Base-by-base conservation (phyloP, 225 moss, liverwort and hornwort species). In the Neckera pumila region DNA sequence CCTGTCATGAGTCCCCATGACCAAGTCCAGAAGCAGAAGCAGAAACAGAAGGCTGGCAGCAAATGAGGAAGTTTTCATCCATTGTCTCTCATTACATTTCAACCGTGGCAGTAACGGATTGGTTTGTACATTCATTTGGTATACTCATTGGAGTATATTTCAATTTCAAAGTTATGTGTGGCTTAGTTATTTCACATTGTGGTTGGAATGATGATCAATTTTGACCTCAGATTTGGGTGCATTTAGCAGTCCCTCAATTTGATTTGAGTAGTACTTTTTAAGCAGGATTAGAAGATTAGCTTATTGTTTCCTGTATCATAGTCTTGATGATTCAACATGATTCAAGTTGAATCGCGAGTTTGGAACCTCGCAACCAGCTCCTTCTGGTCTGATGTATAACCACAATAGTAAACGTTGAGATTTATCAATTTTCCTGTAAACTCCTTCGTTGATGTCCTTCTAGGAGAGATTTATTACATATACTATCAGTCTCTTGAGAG, bases 1-100 rank as follows among this genome's bases (percentile, higher is more conserved):
- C 90, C 90, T 80, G 94, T 99, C 43, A 79, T 90, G 80, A 99
- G 99, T 88, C 99, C 97, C 80, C 96, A 99, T 90, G 92, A 93
- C 56, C 94, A 95, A 85, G 76, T 43, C 45, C 88, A 69, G 62
- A 67, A 8, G 90, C 88, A 69, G 62, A 67, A 8, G 90, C 64
- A 89, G 58, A 87, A 87, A 87, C 59, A 89, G 83, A 51, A 80
- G 85, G 76, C 80, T 47, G 43, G 16, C 73, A 81, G 78, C 58
- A 76, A 85, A 83, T 91, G 79, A 92, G 88, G 73, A 54, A 66
- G 84, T 78, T 86, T 36, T 43, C 61, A n/a, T 59, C 13, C 45
- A 60, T 83, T 65, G 77, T 33, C 22, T 5, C 53, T 57, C 61
- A 34, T 83, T n/a, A 59, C 74, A 76, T 64, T 72, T 79, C 51